Evolutionary conservation across 1,284 basidiomycete species (phyloP), one percentile per base, ranked within the genome.

Genomic region (Hemileia vastatrix): DNA sequence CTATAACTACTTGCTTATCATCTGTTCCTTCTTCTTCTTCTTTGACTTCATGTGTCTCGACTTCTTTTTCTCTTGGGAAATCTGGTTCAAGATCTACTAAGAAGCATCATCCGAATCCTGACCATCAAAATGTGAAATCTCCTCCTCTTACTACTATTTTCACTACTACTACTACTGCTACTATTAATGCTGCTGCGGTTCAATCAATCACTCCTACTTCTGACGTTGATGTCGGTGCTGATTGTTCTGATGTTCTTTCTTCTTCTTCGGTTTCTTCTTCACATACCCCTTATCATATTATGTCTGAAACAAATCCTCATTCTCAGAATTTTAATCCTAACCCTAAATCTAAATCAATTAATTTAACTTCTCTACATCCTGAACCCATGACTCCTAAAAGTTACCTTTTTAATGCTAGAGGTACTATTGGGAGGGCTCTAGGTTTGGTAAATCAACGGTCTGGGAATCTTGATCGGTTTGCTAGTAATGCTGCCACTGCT

Each of bases 341-440:
- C 11, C 51, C 59, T 6, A 43, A 54, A 44, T 36, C 51, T 21
- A 61, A 61, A 24, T 15, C 54, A 4, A 54, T n/a, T n/a, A n/a
- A n/a, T n/a, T n/a, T n/a, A n/a, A n/a, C n/a, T n/a, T n/a, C n/a
- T n/a, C n/a, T n/a, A n/a, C n/a, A n/a, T n/a, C n/a, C 52, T 36
- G 24, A 40, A 47, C 24, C 50, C 31, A 43, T 50, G 33, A 54
- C 45, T 2, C 54, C 59, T 31, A 61, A 61, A 40, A 47, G 43
- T 21, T 61, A 61, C 36, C 59, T 61, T 18, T 61, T 52, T 32
- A 61, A 36, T 1, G 45, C 51, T 19, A 61, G 43, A 21, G 36
- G 32, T 1, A 61, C 48, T 2, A 36, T 59, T 23, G 57, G 43
- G 4, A 53, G 43, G 31, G 50, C 32, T 6, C 45, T 52, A n/a